These are phyloP conservation scores for Monilinia fructicola DNA, from an alignment of 2,329 filamentous ascomycete species.

Conservation along the genomic window DNA sequence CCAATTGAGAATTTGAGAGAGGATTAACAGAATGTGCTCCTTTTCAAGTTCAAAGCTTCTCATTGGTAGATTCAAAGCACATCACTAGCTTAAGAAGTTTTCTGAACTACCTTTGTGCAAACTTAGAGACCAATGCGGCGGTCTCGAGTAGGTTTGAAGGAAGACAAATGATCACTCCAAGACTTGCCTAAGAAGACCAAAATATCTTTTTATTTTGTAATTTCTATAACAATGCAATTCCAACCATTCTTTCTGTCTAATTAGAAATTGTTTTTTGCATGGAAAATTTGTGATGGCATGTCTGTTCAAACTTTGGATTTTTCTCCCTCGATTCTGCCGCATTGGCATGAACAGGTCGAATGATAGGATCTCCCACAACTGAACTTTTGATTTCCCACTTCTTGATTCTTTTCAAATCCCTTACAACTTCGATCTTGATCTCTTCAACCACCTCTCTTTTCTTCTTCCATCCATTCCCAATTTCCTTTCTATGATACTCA, in stretches of 20 bases:
- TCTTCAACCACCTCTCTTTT: neutral
- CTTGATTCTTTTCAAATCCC: neutral
- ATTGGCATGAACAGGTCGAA: neutral
- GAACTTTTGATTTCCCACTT: neutral
- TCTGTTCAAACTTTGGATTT: neutral
- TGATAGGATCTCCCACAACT: neutral
- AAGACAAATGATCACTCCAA: neutral
- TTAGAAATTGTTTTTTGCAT: neutral
- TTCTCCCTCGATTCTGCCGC: neutral
- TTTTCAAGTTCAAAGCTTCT: neutral
- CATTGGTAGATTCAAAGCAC: neutral
- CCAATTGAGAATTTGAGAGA: neutral
- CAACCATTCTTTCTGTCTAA: neutral
- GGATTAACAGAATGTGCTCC: neutral
- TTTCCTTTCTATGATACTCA: neutral
- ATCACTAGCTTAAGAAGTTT: neutral
- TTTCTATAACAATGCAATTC: neutral
- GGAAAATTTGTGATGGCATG: neutral
- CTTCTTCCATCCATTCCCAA: neutral
- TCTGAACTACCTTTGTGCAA: neutral
- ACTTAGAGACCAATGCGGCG: neutral
- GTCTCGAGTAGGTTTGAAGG: neutral
- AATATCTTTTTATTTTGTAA: neutral
- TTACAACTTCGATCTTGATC: neutral
- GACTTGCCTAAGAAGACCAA: neutral